Evolutionary conservation across 2,329 filamentous ascomycete genomes (phyloP), one percentile per base, ranked within the genome.

Genomic region (Trichoderma simmonsii): DNA sequence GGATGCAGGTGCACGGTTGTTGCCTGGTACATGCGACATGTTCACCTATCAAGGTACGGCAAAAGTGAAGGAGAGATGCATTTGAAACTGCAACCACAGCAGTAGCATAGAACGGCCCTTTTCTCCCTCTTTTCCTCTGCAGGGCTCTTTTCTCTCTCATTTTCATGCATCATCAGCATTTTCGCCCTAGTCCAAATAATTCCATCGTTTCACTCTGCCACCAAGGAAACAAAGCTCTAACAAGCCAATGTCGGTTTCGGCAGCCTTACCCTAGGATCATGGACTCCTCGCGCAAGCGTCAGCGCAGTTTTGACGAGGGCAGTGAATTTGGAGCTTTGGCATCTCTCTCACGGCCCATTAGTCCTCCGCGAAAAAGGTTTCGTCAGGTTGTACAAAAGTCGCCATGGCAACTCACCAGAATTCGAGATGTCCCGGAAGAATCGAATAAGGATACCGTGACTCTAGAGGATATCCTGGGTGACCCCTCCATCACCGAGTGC

Each of bases 381-480:
- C 75, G 76, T 8, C 72, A 70, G 1, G 24, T 63, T 34, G 32
- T 78, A 14, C 1, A 76, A 89, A 28, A 78, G 2, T 95, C 93
- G 1, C 93, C 93, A 0, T 88, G 95, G 75, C 89, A 90, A 71
- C 87, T 96, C 15, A 95, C 92, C 0, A 86, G 85, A 72, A 91
- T 96, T 69, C 85, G 83, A 32, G 91, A 92, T 75, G 82, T 95
- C 0, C 84, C 89, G 2, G 79, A 83, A 2, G 79, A 82, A 1
- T 81, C 82, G 73, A 96, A 97, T 81, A 81, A 84, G 28, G 92
- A 92, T 78, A 85, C 92, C 0, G 81, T 95, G 39, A 86, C 85
- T 1, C 83, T 96, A 11, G 82, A 83, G 5, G 91, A 93, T 72
- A 85, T 97, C 6, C 85, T 97, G 1, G 89, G 92, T 0, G 90